These are phyloP conservation scores for Ceratocystis cubensis DNA, from an alignment of 2,329 filamentous ascomycete species.

Conservation along the genomic window DNA sequence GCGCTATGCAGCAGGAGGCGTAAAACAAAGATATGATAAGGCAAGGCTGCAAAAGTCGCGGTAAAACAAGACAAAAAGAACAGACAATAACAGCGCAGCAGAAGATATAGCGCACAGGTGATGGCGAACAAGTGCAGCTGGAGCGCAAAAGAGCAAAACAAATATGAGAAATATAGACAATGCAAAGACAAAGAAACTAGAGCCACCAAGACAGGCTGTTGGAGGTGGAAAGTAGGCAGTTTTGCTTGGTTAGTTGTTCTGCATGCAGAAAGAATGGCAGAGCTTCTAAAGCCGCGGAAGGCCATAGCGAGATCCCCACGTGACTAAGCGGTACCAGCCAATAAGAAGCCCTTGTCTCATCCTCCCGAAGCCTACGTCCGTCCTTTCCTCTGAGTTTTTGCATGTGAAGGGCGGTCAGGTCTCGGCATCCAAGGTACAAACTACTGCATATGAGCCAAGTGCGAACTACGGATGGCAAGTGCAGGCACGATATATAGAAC, in stretches of 20 bases:
- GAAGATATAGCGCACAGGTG: neutral
- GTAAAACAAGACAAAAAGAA: neutral
- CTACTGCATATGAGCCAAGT: neutral
- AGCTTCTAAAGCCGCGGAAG: neutral
- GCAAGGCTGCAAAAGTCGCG: neutral
- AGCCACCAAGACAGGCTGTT: neutral
- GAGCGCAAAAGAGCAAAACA: neutral
- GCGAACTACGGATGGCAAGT: neutral
- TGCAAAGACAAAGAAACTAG: too few species aligned
- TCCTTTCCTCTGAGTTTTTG: neutral
- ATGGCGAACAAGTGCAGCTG: neutral
- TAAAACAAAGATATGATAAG: neutral
- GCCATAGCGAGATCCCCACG: neutral
- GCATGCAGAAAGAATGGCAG: neutral
- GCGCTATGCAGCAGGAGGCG: too few species aligned
- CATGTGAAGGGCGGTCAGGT: slow-evolving; percentile 7
- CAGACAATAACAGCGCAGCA: neutral
- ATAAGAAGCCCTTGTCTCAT: neutral
- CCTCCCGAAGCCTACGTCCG: neutral
- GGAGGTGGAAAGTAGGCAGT: neutral
- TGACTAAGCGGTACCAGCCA: slow-evolving; percentile 5
- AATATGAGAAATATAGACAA: too few species aligned
- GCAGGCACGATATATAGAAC: neutral
- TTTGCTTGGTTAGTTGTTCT: neutral
- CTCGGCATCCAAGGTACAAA: neutral